A percentile compares a stretch with the other conserved stretches of the same genome.
Conservation (phyloP, 164 flowering plant species). For the Sedum album region DNA sequence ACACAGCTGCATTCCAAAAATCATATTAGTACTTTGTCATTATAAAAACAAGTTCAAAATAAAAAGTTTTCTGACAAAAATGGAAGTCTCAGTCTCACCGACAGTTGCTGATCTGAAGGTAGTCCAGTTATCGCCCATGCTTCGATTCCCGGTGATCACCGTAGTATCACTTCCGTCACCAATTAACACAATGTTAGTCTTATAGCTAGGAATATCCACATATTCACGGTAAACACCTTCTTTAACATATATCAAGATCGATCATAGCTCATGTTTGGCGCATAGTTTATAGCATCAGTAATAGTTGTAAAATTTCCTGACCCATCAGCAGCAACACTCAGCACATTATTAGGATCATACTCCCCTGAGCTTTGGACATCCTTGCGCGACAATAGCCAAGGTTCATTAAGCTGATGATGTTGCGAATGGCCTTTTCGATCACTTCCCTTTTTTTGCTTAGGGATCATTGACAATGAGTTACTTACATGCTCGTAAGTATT, state of each 20-base stretch:
- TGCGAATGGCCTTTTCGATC: constrained; percentile 9
- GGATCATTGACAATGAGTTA: constrained; percentile 53
- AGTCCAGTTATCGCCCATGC: constrained; percentile 72
- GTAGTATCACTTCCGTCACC: constrained; percentile 74
- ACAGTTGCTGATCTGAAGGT: constrained; percentile 89
- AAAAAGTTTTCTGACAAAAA: too few species aligned
- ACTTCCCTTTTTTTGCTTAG: constrained; percentile 11
- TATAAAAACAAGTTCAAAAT: background rate
- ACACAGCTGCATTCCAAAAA: constrained; percentile 16
- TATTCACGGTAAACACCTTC: constrained; percentile 65
- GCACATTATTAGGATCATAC: constrained; percentile 33
- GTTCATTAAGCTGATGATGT: constrained; percentile 19
- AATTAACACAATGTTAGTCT: constrained; percentile 58
- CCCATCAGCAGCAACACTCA: constrained; percentile 70
- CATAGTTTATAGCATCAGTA: constrained; percentile 59
- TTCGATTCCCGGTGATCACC: constrained; percentile 54
- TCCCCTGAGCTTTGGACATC: constrained; percentile 29
- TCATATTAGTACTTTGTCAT: background rate
- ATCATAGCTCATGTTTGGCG: constrained; percentile 53
- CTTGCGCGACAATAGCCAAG: constrained; percentile 40
- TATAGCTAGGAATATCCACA: constrained; percentile 62
- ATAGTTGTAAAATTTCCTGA: constrained; percentile 69
- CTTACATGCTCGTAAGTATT: constrained; percentile 53
- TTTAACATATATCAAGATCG: constrained; percentile 35
- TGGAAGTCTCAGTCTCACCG: constrained; percentile 33